Percentiles rank a stretch among this genome's conserved stretches.
These are phyloP conservation scores for Sonneratia caseolaris DNA, from an alignment of 345 rosid species.

Conservation along the genomic window DNA sequence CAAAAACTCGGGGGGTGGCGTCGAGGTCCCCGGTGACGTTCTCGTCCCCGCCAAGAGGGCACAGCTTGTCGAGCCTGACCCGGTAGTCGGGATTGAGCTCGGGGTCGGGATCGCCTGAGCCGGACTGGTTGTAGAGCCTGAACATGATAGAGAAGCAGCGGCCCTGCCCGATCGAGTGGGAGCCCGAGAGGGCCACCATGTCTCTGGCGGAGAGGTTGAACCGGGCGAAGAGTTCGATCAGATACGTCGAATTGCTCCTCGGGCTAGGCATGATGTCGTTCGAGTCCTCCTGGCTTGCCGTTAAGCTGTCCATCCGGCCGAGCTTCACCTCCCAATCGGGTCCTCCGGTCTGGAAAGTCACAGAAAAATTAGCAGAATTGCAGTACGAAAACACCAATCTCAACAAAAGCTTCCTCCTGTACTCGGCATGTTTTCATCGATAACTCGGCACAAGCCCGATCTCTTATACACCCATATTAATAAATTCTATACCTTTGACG, in stretches of 20 bases:
- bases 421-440: no score
- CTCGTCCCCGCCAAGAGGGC: constrained; percentile 63
- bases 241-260: constrained; percentile 57
- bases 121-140: constrained; percentile 91
- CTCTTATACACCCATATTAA: no score
- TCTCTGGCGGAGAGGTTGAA: constrained; percentile 67
- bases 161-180: constrained; percentile 83
- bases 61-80: constrained; percentile 49
- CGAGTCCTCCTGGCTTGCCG: constrained; percentile 65
- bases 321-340: constrained; percentile 81
- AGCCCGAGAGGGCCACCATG: constrained; percentile 88
- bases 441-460: no score
- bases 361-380: not conserved
- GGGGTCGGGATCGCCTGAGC: constrained; percentile 59
- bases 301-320: constrained; percentile 73
- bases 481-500: no score
- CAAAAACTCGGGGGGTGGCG: constrained; percentile 55
- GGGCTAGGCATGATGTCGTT: constrained; percentile 82
- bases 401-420: no score
- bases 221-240: constrained; percentile 46
- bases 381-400: not conserved
- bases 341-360: constrained; percentile 53
- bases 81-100: constrained; percentile 41
- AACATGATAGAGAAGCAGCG: constrained; percentile 81
- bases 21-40: constrained; percentile 64